Evolutionary conservation across 1,284 basidiomycete species (phyloP), one percentile per base, ranked within the genome.

Genomic region (Hymenochaete sp.): DNA sequence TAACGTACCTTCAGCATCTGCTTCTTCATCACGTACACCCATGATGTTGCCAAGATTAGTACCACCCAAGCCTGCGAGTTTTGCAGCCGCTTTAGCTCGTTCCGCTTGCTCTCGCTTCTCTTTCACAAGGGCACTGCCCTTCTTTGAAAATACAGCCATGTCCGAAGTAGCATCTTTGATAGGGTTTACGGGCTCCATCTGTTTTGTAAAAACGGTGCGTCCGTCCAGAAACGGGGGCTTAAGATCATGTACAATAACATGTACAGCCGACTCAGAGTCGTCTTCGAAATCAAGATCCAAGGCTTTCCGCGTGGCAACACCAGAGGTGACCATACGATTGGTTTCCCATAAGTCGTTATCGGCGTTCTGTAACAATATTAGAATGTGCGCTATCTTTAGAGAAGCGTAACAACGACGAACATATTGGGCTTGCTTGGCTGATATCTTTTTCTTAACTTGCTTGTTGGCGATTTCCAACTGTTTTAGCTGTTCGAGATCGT

Each of bases 261-360:
- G 96, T 0, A 98, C 93, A 0, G 92, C 86, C 0, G 87, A 91
- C 62, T 98, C 96, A 0, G 86, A 83, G 55, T 95, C 91, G 58
- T 95, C 93, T 57, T 96, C 91, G 67, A 92, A 80, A 72, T 92
- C 78, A 63, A 96, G 71, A 60, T 98, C 93, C 35, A 98, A 74
- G 9, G 79, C 73, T 51, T 80, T 83, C 25, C 88, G 80, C 3
- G 89, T 89, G 1, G 89, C 88, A 11, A 98, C 83, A 57, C 96
- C 96, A 10, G 93, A 97, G 0, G 89, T 92, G 9, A 93, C 73
- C 82, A 99, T 91, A 58, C 93, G 87, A 58, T 98, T 98, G 5
- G 87, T 88, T 68, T 98, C 96, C 96, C 96, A 99, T 1, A 95
- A 70, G 55, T 99, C 95, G 55, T 93, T 95, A 61, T 99, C 96